Percentiles rank a stretch among this genome's conserved stretches.
phyloP scores from a whole-genome alignment of 768 basidiomycete genomes.

The Clathrus columnatus region DNA sequence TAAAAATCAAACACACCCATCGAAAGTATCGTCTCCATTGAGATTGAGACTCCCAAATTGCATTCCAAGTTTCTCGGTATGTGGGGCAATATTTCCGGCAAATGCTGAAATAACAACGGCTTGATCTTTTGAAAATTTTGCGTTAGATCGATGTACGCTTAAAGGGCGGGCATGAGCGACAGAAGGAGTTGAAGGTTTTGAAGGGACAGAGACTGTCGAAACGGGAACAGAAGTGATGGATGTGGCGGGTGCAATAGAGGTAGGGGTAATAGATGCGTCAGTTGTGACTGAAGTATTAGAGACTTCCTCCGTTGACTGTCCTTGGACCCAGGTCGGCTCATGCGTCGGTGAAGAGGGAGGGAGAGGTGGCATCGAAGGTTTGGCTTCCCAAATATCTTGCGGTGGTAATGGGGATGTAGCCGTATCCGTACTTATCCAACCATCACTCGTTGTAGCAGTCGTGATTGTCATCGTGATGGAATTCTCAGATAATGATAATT shows the following conservation, averaged over 20 bases:
- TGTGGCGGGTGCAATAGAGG: slow-evolving; percentile 25
- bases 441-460: slow-evolving; percentile 2
- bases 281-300: slow-evolving; percentile 15
- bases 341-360: slow-evolving; percentile 17
- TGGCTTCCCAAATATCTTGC: slow-evolving; percentile 3
- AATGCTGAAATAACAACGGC: slow-evolving; percentile 72
- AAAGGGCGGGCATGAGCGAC: slow-evolving; percentile 36
- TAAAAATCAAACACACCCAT: slow-evolving; percentile 23
- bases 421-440: slow-evolving; percentile 12
- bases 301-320: slow-evolving; percentile 12
- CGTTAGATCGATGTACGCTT: slow-evolving; percentile 43
- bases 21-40: slow-evolving; percentile 54
- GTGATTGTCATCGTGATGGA: background rate
- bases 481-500: slow-evolving; percentile 11
- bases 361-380: slow-evolving; percentile 12
- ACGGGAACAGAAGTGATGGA: slow-evolving; percentile 35
- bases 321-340: slow-evolving; percentile 22
- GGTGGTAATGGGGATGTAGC: slow-evolving; percentile 7
- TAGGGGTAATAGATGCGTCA: background rate
- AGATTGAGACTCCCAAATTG: slow-evolving; percentile 82
- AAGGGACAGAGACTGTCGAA: slow-evolving; percentile 18
- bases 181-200: slow-evolving; percentile 33
- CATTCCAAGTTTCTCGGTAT: slow-evolving; percentile 77
- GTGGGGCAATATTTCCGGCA: slow-evolving; percentile 42
- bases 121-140: slow-evolving; percentile 68